A percentile compares a stretch with the other conserved stretches of the same genome.
These are phyloP conservation scores for Discostella stelligera DNA, from an alignment of 352 stramenopile genomes.

Conservation along the genomic window DNA sequence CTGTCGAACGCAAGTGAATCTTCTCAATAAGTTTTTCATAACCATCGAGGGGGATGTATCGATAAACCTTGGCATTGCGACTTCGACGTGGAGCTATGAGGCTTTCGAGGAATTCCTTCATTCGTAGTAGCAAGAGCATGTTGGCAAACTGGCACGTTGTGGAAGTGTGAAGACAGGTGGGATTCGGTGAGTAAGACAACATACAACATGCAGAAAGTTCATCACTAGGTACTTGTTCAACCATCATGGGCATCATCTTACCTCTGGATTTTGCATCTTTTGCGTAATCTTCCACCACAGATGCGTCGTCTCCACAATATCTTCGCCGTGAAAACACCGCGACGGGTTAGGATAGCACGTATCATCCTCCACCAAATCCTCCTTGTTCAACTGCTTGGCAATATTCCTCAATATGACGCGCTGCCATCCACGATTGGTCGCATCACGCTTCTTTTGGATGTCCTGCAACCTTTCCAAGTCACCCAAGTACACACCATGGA, in stretches of 20 bases:
- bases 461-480: constrained; percentile 76
- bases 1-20: constrained; percentile 71
- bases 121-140: constrained; percentile 71
- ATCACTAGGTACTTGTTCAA: neutral
- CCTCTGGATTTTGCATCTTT: constrained; percentile 65
- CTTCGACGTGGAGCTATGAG: constrained; percentile 46
- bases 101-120: constrained; percentile 70
- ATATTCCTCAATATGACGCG: constrained; percentile 77
- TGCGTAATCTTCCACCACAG: constrained; percentile 71
- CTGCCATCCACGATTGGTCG: constrained; percentile 74
- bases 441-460: constrained; percentile 77
- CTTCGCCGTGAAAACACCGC: constrained; percentile 28
- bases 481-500: constrained; percentile 76
- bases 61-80: constrained; percentile 39
- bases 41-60: constrained; percentile 55
- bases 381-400: constrained; percentile 52
- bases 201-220: neutral
- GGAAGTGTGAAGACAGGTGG: neutral
- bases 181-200: neutral
- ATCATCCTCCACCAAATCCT: constrained; percentile 29
- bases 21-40: constrained; percentile 75
- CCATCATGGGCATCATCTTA: neutral
- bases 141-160: constrained; percentile 52
- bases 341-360: constrained; percentile 21
- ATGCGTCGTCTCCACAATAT: constrained; percentile 68